Evolutionary conservation across 306 rosid genomes (phyloP).

Genomic region (Cucurbita maxima): DNA sequence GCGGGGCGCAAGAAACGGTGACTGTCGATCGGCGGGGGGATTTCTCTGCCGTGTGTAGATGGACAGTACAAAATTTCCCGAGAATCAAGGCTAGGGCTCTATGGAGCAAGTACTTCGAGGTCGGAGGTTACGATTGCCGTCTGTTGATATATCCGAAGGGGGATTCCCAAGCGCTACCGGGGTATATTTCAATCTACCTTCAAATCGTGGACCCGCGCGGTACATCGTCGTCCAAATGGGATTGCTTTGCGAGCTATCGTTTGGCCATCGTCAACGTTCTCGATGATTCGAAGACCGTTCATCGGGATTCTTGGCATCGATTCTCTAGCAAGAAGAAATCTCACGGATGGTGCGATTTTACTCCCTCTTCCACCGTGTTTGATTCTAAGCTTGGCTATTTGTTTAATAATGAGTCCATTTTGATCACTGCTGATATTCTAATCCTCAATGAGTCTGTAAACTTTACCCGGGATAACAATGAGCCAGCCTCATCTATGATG

Average conservation of each 20-base stretch:
- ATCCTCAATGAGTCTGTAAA: conserved; percentile 76
- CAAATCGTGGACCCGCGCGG: conserved; percentile 99
- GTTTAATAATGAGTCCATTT: conserved; percentile 54
- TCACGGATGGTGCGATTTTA: conserved; percentile 98
- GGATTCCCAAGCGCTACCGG: conserved; percentile 86
- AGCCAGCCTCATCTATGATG: conserved; percentile 23
- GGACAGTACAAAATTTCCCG: conserved; percentile 93
- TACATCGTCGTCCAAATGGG: conserved; percentile 92
- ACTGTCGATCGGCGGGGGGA: conserved; percentile 70
- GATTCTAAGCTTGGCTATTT: conserved; percentile 77
- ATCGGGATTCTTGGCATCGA: conserved; percentile 96
- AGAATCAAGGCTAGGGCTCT: conserved; percentile 89
- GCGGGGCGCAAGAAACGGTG: conserved; percentile 79
- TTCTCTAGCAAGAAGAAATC: conserved; percentile 93
- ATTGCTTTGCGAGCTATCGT: conserved; percentile 95
- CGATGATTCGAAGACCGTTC: conserved; percentile 82
- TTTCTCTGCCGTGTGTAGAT: conserved; percentile 74
- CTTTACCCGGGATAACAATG: conserved; percentile 77
- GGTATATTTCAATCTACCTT: conserved; percentile 84
- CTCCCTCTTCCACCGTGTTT: conserved; percentile 71
- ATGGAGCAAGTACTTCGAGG: conserved; percentile 99
- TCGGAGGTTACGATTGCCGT: conserved; percentile 97
- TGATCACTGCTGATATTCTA: conserved; percentile 85
- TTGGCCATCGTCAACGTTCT: conserved; percentile 61
- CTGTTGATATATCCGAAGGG: conserved; percentile 88